Base-by-base conservation (phyloP, 257 asterid genomes). In the Solanum okadae region DNA sequence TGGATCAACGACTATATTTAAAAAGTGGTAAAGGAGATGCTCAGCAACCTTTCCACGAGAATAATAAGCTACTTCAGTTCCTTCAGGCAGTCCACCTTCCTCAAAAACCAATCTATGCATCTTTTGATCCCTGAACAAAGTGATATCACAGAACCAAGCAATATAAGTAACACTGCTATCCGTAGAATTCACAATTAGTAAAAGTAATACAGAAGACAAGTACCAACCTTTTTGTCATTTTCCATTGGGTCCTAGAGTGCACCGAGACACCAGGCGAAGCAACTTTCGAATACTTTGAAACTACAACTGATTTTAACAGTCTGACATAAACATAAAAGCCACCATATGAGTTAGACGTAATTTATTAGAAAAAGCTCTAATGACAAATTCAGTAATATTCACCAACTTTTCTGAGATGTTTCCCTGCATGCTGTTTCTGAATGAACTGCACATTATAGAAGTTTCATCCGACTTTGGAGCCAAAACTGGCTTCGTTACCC, bases 71-170 rank as follows among this genome's bases (percentile, higher is more conserved):
- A 97, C 95, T 92, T 95, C 99, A 75, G 97, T 93, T 87, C 99
- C 99, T 91, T 97, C 98, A 33, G 98, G 99, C 90, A 97, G 91
- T 89, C 98, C 98, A 89, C 93, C 98, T 87, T 93, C 92, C 92
- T 95, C 98, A 87, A 97, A 97, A 82, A 97, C 98, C 91, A 96
- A 92, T 92, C 90, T 92, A 95, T 97, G 98, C 98, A 97, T 95
- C 92, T 93, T 94, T 93, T 95, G 98, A 92, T 96, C 99, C 89
- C 99, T 97, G 90, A 78, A 77, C 52, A 56, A 86, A 91, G 89
- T 22, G 73, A 89, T 20, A 86, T 70, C 73, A 87, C 87, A 84
- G 72, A 71, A 46, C 56, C 76, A 87, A 82, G 42, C 86, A 49
- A 70, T 81, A 76, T 52, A 77, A 70, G 89, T 59, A 52, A 15